Conservation (phyloP, 345 rosid species). For the Cardamine chenopodiifolia region DNA sequence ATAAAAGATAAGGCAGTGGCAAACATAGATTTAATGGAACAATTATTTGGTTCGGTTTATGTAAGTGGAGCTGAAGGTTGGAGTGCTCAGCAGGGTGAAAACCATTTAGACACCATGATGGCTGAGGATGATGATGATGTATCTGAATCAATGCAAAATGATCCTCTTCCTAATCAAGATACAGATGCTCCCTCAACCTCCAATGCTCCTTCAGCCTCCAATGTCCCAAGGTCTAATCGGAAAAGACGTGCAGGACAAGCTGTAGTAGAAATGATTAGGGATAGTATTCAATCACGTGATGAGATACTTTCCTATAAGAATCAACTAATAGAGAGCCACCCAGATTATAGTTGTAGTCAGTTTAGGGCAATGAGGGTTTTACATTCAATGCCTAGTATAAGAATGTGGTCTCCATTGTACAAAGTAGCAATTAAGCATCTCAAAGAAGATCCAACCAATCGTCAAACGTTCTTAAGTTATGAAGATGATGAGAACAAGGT, state of each 20-base stretch:
- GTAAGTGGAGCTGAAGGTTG: no score
- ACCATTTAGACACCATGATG: no score
- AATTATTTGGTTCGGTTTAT: no score
- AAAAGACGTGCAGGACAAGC: background rate
- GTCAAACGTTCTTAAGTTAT: background rate
- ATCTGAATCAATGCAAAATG: no score
- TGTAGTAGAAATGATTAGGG: background rate
- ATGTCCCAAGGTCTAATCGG: no score
- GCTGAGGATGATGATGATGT: no score
- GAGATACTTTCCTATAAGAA: background rate
- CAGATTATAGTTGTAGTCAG: background rate
- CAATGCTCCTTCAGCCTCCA: no score
- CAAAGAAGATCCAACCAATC: constrained; percentile 2
- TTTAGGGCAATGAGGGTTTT: background rate
- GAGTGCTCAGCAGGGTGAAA: no score
- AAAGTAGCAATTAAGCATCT: constrained; percentile 5
- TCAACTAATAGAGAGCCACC: background rate
- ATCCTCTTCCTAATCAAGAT: no score
- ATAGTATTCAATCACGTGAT: background rate
- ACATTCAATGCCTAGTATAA: background rate
- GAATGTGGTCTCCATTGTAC: constrained; percentile 13
- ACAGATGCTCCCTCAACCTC: no score
- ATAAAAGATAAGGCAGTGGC: no score
- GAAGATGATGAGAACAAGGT: constrained; percentile 17
- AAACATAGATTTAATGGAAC: no score